Conservation (phyloP, 176 grass and related monocot genomes). For the Aegilops speltoides region DNA sequence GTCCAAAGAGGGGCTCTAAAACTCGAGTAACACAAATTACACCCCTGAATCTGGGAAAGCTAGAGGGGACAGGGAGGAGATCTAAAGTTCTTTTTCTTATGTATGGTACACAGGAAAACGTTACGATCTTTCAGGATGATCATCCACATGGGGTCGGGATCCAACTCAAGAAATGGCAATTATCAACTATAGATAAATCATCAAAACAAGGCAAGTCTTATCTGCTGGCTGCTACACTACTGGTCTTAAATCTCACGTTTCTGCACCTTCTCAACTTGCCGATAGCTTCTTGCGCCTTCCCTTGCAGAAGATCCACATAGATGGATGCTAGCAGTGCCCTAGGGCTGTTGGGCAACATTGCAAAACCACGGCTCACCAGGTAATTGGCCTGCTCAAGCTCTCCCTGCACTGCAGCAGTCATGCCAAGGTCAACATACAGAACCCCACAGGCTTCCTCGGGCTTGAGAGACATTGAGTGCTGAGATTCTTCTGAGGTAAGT, state of each 20-base stretch:
- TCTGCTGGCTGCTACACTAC: constrained; percentile 50
- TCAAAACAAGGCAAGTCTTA: constrained; percentile 24
- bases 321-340: constrained; percentile 69
- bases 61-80: constrained; percentile 20
- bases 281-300: constrained; percentile 64
- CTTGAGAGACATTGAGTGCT: constrained; percentile 36
- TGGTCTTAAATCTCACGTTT: constrained; percentile 60
- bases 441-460: constrained; percentile 64
- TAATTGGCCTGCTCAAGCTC: constrained; percentile 62
- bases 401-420: constrained; percentile 68
- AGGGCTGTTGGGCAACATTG: constrained; percentile 56
- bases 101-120: constrained; percentile 51
- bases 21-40: constrained; percentile 36
- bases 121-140: constrained; percentile 36
- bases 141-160: constrained; percentile 42
- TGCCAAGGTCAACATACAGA: constrained; percentile 73
- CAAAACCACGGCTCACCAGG: constrained; percentile 56
- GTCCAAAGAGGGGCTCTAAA: constrained; percentile 35
- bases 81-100: constrained; percentile 44
- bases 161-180: constrained; percentile 44
- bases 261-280: constrained; percentile 75
- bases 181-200: constrained; percentile 57
- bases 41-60: constrained; percentile 44
- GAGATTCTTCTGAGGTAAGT: constrained; percentile 42
- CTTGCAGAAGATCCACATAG: constrained; percentile 85